phyloP scores from a whole-genome alignment of 495 filamentous ascomycete genomes.

The Podospora sp. region DNA sequence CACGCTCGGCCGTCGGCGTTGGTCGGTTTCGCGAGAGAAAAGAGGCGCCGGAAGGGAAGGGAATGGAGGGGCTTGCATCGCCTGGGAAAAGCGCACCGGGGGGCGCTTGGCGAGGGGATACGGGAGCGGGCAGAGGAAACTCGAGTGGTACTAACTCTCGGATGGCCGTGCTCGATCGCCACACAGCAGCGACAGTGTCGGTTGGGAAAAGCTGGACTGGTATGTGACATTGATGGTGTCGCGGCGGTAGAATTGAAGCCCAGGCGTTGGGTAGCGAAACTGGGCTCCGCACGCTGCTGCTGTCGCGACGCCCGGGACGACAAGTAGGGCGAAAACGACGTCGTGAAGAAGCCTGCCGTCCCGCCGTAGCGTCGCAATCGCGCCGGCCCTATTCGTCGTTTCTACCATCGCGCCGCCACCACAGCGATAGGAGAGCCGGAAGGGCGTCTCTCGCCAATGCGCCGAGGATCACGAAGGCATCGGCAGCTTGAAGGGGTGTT shows the following conservation, averaged over 20 bases:
- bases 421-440: constrained; percentile 8
- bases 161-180: constrained; percentile 23
- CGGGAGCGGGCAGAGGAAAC: constrained; percentile 8
- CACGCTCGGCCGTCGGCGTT: background rate
- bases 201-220: constrained; percentile 28
- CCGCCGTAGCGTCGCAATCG: constrained; percentile 3
- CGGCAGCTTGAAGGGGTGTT: background rate
- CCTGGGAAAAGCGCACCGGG: background rate
- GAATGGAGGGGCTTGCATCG: constrained; percentile 14
- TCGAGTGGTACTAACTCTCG: constrained; percentile 24
- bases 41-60: background rate
- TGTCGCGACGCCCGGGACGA: background rate
- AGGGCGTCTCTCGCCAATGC: constrained; percentile 2
- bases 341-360: background rate
- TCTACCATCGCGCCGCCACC: constrained; percentile 15
- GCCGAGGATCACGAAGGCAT: constrained; percentile 2
- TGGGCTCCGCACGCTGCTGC: constrained; percentile 21
- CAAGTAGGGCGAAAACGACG: background rate
- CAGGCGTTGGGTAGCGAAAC: constrained; percentile 25
- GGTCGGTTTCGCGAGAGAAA: background rate
- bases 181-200: constrained; percentile 32
- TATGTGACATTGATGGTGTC: constrained; percentile 37
- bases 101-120: background rate
- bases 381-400: constrained; percentile 5
- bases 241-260: constrained; percentile 22